phyloP scores from a whole-genome alignment of 306 rosid species.

The Cajanus cajan region DNA sequence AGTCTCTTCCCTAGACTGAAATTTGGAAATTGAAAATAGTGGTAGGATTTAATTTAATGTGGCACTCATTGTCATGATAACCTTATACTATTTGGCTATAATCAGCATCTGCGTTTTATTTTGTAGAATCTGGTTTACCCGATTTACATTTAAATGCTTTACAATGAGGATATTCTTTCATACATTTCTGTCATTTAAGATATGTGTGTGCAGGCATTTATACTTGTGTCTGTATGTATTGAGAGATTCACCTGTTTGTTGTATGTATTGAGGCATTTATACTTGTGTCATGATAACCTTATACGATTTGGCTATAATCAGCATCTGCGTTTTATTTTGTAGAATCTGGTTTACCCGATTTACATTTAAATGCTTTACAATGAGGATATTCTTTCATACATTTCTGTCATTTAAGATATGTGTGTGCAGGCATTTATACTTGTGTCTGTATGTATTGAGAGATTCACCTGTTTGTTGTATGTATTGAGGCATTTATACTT shows the following conservation, averaged over 20 bases:
- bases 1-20: conserved; percentile 39
- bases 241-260: not conserved
- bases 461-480: not conserved
- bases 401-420: not conserved
- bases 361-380: conserved; percentile 7
- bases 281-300: not conserved
- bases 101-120: conserved; percentile 22
- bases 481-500: not conserved
- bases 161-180: conserved; percentile 16
- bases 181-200: not conserved
- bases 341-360: conserved; percentile 20
- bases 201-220: not conserved
- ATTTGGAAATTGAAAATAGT: conserved; percentile 13
- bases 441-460: not conserved
- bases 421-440: not conserved
- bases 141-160: conserved; percentile 16
- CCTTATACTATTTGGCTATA: not conserved
- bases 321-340: conserved; percentile 21
- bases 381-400: conserved; percentile 14
- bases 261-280: no score
- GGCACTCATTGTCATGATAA: not conserved
- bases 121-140: conserved; percentile 15
- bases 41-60: conserved; percentile 10
- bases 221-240: not conserved
- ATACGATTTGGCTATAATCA: conserved; percentile 2